Evolutionary conservation across 805 yeast species (phyloP), one percentile per base, ranked within the genome.

Genomic region (Candida berthetii): DNA sequence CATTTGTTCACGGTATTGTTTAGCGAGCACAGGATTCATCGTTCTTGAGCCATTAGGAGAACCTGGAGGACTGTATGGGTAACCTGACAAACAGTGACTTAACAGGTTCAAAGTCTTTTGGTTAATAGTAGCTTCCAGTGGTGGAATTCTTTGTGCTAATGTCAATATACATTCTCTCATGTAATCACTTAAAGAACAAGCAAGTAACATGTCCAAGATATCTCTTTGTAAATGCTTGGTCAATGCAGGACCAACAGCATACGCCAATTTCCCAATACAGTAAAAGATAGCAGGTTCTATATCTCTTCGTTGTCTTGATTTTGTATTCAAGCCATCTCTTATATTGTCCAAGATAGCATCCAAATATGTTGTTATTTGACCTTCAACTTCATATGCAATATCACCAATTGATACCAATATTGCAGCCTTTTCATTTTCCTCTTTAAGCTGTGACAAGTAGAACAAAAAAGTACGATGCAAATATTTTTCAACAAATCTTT

Each of bases 181-280:
- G 47, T 85, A 82, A 48, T 79, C 82, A n/a, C 88, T 83, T 40
- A 91, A 71, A 0, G 96, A 85, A 46, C 96, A 88, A 37, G 82
- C 75, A 51, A 91, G 72, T 64, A 91, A 75, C 62, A 85, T 71
- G 49, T 84, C 90, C 39, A 91, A 64, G 18, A 91, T 72, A 53
- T 87, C 95, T 46, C 82, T 75, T 48, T 88, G 90, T 42, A 93
- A 65, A 57, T 87, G 89, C 55, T 91, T 93, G 0, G 96, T 86
- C 42, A 91, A 68, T 0, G 96, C 95, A 11, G 96, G 95, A 0
- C 97, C 97, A 14, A 91, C 87, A 0, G 98, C 91, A 20, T 74
- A 73, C 0, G 96, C 90, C 31, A 93, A 65, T 62, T 87, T 85
- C 0, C 95, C 87, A 35, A 91, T 72, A 58, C 98, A 93, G 51